Evolutionary conservation across 768 basidiomycete genomes (phyloP), one percentile per base, ranked within the genome.

Genomic region (Mycena epipterygia): DNA sequence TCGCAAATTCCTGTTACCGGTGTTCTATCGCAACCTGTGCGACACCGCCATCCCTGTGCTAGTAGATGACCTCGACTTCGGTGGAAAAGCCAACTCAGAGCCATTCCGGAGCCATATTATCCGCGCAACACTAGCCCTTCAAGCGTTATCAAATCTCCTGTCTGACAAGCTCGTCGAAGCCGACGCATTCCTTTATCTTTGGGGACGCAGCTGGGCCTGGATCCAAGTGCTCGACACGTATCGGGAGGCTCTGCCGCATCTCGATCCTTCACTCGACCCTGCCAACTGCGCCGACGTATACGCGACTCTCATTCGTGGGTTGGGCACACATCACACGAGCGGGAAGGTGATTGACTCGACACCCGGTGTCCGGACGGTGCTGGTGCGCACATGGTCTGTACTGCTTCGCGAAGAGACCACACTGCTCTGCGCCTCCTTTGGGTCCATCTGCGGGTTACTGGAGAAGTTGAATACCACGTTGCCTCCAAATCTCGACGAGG

Each of bases 121-220:
- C 8, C 59, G 37, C 11, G 59, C 37, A 14, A 16, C 13, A 30
- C 5, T 49, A 7, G 6, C 30, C 42, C 12, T 61, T 5, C 14
- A 33, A n/a, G 29, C 9, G 8, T 48, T 61, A 3, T 13, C 42
- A 1, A 6, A 6, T 16, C 46, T 61, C 30, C 30, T 29, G 32
- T 6, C 17, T 5, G 27, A 48, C 13, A 21, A 23, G 1, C 16
- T 23, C 29, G 5, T 63, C 7, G 35, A 35, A 5, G 21, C 9
- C 8, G 12, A 32, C 2, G 37, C 51, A 8, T 30, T n/a, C 11
- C 17, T 37, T 2, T 49, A 64, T 44, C 32, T 64, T 21, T 53
- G 62, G 62, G 37, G 16, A 17, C 49, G 62, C 1, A 6, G 12
- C 12, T 64, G 62, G 62, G 9, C 62, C 19, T 64, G 62, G 62